Percentiles rank a stretch among this genome's conserved stretches.
Evolutionary conservation across 495 filamentous ascomycete genomes (phyloP).

Genomic region (Talaromyces adpressus): DNA sequence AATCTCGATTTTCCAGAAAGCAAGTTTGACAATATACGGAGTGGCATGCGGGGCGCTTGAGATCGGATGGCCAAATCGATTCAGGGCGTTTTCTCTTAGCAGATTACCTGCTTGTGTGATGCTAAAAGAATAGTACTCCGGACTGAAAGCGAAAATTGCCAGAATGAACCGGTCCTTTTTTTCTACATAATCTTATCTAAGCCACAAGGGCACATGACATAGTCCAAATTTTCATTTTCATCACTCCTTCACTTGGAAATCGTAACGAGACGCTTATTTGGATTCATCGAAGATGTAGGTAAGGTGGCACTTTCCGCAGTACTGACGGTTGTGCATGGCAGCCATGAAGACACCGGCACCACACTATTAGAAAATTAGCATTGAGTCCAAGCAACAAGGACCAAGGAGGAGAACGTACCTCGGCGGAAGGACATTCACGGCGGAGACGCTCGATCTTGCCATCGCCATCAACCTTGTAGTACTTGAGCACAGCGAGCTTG

Average conservation of each 20-base stretch:
- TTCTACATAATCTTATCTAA: neutral
- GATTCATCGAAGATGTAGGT: constrained; percentile 99
- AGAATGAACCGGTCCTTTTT: constrained; percentile 9
- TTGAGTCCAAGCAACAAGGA: neutral
- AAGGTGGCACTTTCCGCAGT: constrained; percentile 98
- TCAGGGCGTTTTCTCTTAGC: neutral
- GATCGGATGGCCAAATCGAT: neutral
- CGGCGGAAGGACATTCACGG: constrained; percentile 88
- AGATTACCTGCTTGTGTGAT: neutral
- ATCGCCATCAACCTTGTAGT: constrained; percentile 99
- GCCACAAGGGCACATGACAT: constrained; percentile 18
- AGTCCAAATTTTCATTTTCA: constrained; percentile 13
- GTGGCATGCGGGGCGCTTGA: constrained; percentile 22
- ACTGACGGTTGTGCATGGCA: constrained; percentile 98
- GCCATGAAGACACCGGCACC: constrained; percentile 99
- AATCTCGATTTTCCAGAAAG: constrained; percentile 63
- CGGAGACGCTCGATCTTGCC: constrained; percentile 99
- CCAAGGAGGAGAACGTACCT: constrained; percentile 49
- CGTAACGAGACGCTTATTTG: constrained; percentile 37
- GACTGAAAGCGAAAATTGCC: neutral
- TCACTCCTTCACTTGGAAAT: constrained; percentile 17
- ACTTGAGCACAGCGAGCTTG: constrained; percentile 99
- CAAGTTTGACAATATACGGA: constrained; percentile 72
- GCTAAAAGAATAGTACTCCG: neutral
- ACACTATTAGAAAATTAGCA: constrained; percentile 53